Base-by-base conservation (phyloP, 306 rosid genomes). In the Glycine tomentella region DNA sequence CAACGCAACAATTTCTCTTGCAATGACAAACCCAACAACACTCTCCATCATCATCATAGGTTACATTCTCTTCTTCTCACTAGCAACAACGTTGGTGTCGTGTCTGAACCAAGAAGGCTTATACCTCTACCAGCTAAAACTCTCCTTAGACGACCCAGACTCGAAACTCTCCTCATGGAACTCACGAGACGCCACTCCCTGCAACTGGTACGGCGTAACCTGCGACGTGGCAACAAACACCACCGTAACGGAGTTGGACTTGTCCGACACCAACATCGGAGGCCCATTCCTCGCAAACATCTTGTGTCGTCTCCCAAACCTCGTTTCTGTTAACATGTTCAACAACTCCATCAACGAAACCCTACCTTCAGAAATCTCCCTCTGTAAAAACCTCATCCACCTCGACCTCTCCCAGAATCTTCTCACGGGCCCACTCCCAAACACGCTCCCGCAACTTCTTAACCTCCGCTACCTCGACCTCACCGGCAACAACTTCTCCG, bases 371-470 rank as follows among this genome's bases (percentile, higher is more conserved):
- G 79, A 86, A 0, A 64, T 90, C 83, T 69, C 90, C 75, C 42
- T 84, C n/a, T 95, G 99, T 58, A 31, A 8, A 1, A 59, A 3
- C 17, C 93, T 95, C 77, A 8, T 70, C 10, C 87, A 87, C 82
- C 96, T 95, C 38, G 94, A 95, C 87, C 90, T 95, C 59, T 71
- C 96, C 1, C 97, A 95, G 83, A 95, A 95, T 56, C 92, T 93
- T 68, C 90, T 95, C 70, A 89, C 96, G 3, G 98, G 99, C 13
- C 0, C 79, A 0, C 92, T 95, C 6, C 99, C 99, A 4, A 14
- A 36, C 69, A 64, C 92, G 0, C 48, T 95, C 3, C 31, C 97
- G 0, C 70, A 66, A 10, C 81, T 95, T 5, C 87, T 90, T 2
- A 82, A 85, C 63, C 94, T 95, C 56, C 77, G 62, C 0, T 66